Percentiles rank a stretch among this genome's conserved stretches.
Evolutionary conservation across 106 monocot genomes (phyloP).

Genomic region (Cymbidium sinense): DNA sequence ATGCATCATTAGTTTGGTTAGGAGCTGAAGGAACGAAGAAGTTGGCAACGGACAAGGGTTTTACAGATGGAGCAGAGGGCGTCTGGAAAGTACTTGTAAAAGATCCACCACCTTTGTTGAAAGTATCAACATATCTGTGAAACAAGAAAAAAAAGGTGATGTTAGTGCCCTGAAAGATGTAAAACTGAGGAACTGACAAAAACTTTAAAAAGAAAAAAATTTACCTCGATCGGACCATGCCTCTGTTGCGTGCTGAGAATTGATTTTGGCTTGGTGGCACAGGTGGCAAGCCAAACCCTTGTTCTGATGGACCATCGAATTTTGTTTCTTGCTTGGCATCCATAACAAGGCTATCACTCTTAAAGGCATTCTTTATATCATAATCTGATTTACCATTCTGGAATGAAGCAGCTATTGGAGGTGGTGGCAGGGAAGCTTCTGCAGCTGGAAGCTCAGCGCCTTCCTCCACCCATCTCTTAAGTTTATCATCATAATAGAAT

Average conservation of each 20-base stretch:
- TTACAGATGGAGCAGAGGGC: slow-evolving; percentile 54
- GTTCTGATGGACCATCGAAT: slow-evolving; percentile 21
- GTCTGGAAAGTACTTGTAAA: slow-evolving; percentile 36
- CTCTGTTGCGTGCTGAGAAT: slow-evolving; percentile 75
- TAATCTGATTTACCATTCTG: slow-evolving; percentile 48
- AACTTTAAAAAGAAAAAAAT: neutral
- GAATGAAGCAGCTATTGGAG: slow-evolving; percentile 54
- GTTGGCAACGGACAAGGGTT: slow-evolving; percentile 47
- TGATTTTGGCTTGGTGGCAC: slow-evolving; percentile 76
- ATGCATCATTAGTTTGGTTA: slow-evolving; percentile 14
- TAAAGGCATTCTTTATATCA: slow-evolving; percentile 36
- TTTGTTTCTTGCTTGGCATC: slow-evolving; percentile 29
- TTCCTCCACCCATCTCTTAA: slow-evolving; percentile 98
- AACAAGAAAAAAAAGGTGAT: neutral
- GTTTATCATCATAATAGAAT: slow-evolving; percentile 96
- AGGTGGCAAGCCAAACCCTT: slow-evolving; percentile 56
- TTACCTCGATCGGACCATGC: slow-evolving; percentile 82
- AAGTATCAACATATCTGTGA: slow-evolving; percentile 90
- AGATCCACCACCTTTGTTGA: slow-evolving; percentile 60
- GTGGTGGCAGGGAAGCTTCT: slow-evolving; percentile 60
- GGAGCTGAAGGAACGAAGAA: slow-evolving; percentile 72
- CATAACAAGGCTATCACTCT: slow-evolving; percentile 23
- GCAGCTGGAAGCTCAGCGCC: slow-evolving; percentile 62
- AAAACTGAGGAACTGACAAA: neutral
- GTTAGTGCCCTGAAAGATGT: neutral